Evolutionary conservation across 208 protist genomes (phyloP).

Genomic region (Wallacemonas sp.): DNA sequence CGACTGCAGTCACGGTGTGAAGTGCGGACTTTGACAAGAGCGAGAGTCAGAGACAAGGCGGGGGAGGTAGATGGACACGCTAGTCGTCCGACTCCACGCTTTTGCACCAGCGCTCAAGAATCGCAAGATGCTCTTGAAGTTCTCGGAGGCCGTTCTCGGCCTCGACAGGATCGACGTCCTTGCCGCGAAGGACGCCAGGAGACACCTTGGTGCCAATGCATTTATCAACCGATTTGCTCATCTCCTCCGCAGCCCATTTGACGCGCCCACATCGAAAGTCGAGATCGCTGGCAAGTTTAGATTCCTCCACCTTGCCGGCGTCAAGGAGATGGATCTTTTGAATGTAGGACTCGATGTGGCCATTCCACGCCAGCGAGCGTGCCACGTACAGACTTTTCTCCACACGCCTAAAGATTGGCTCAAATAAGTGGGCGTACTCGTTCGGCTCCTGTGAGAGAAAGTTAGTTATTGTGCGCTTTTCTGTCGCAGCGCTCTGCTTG

Average conservation of each 20-base stretch:
- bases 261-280: slow-evolving; percentile 5
- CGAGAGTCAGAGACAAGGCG: no score
- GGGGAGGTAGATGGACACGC: no score
- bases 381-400: neutral
- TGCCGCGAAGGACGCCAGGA: neutral
- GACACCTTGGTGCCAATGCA: neutral
- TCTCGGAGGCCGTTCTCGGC: neutral
- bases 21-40: neutral
- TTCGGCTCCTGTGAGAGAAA: neutral
- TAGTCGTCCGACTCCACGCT: slow-evolving; percentile 2
- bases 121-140: neutral
- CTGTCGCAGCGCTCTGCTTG: neutral
- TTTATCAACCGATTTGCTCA: neutral
- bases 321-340: neutral
- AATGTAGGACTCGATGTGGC: neutral
- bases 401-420: neutral
- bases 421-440: neutral
- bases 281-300: neutral
- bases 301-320: no score
- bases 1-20: no score
- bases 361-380: neutral
- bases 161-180: neutral
- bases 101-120: slow-evolving; percentile 10
- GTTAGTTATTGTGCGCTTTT: neutral
- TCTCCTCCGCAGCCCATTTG: neutral